phyloP scores from a whole-genome alignment of 163 green algal species.

The Scenedesmus sp. region DNA sequence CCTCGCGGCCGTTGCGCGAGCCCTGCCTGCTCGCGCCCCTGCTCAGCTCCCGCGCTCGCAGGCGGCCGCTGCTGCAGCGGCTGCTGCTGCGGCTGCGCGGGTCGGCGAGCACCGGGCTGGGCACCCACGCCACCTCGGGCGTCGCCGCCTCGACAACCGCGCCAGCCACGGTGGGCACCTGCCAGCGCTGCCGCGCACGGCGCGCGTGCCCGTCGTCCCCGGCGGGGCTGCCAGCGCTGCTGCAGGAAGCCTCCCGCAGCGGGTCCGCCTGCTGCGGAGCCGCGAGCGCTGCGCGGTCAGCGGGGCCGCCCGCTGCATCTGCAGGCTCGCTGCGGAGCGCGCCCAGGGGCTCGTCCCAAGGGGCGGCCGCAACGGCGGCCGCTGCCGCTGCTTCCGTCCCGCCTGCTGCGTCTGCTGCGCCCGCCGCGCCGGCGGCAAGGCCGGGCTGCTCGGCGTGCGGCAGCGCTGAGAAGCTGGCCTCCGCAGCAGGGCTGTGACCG shows the following conservation, averaged over 20 bases:
- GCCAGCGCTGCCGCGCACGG: slow-evolving; percentile 19
- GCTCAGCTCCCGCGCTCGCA: too few relatives aligned
- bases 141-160: too few relatives aligned
- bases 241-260: background rate
- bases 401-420: background rate
- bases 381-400: background rate
- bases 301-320: background rate
- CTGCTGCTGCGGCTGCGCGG: background rate
- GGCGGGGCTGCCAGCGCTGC: background rate
- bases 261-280: background rate
- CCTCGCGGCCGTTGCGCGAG: background rate
- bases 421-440: too few relatives aligned
- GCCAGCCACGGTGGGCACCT: background rate
- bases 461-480: background rate
- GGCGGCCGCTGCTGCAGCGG: background rate
- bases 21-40: too few relatives aligned
- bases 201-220: background rate
- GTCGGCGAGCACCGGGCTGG: too few relatives aligned
- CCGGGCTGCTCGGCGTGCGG: background rate
- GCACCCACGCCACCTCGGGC: too few relatives aligned
- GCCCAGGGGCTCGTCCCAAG: too few relatives aligned
- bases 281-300: background rate
- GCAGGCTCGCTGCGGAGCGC: background rate
- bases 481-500: background rate
- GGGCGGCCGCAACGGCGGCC: too few relatives aligned